Evolutionary conservation across 441 rosid genomes (phyloP).

Genomic region (Theobroma grandiflorum): DNA sequence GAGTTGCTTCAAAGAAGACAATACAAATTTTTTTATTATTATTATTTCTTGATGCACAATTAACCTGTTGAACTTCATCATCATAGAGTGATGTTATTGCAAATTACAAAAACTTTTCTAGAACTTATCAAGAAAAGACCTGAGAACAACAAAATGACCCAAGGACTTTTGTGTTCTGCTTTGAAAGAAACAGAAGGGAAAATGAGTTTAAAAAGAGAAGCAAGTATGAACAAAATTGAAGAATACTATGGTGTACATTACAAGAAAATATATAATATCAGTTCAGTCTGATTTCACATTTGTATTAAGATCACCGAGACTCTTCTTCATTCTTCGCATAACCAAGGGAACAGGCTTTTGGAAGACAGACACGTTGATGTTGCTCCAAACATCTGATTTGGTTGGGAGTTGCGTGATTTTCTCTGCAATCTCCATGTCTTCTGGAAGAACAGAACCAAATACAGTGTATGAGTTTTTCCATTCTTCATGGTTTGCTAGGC

Average conservation of each 20-base stretch:
- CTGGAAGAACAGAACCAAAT: conserved; percentile 83
- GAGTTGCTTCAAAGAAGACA: background rate
- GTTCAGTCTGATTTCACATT: conserved; percentile 29
- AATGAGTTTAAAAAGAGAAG: too few species aligned
- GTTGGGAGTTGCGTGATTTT: conserved; percentile 78
- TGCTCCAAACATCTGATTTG: conserved; percentile 80
- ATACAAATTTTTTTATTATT: background rate
- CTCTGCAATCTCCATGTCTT: conserved; percentile 86
- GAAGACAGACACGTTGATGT: conserved; percentile 72
- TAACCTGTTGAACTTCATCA: background rate
- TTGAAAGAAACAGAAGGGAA: background rate
- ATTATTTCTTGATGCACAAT: background rate
- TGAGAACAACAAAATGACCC: background rate
- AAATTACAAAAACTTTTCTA: background rate
- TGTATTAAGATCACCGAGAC: conserved; percentile 36
- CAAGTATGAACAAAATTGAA: background rate
- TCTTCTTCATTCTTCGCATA: conserved; percentile 55
- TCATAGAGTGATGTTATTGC: background rate
- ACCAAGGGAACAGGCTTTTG: conserved; percentile 67
- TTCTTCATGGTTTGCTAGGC: conserved; percentile 84
- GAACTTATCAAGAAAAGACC: background rate
- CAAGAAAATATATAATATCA: background rate
- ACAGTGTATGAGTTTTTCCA: conserved; percentile 82
- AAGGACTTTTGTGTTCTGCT: background rate
- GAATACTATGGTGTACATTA: background rate